phyloP scores from a whole-genome alignment of 2,329 filamentous ascomycete genomes.

The Boeremia exigua region DNA sequence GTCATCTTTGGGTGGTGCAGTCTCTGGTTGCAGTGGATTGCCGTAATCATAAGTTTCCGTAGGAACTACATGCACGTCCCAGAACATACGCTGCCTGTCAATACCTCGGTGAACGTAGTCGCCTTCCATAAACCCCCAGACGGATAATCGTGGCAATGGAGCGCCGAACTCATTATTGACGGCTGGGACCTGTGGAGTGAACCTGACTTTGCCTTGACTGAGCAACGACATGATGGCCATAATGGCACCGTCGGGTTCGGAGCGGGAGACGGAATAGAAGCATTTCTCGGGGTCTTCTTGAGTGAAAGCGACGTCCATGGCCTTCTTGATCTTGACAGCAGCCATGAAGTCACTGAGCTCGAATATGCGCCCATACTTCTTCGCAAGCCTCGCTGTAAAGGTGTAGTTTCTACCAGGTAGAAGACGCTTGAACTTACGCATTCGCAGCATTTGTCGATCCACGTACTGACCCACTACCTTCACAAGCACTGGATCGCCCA shows the following conservation, averaged over 20 bases:
- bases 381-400: constrained; percentile 65
- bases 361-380: constrained; percentile 63
- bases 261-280: constrained; percentile 59
- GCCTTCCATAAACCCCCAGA: constrained; percentile 73
- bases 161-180: constrained; percentile 55
- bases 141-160: constrained; percentile 53
- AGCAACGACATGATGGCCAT: constrained; percentile 72
- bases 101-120: constrained; percentile 75
- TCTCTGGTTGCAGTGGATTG: constrained; percentile 55
- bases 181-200: constrained; percentile 63
- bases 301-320: constrained; percentile 63
- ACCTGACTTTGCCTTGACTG: constrained; percentile 61
- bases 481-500: constrained; percentile 44
- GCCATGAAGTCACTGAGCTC: constrained; percentile 50
- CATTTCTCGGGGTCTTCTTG: constrained; percentile 25
- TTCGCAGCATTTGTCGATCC: constrained; percentile 62
- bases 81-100: constrained; percentile 69
- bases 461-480: constrained; percentile 63
- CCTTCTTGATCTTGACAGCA: constrained; percentile 65
- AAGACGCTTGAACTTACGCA: constrained; percentile 64
- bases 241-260: constrained; percentile 68
- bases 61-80: constrained; percentile 65
- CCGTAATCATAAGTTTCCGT: constrained; percentile 65
- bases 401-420: constrained; percentile 66
- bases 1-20: constrained; percentile 40